A percentile compares a stretch with the other conserved stretches of the same genome.
Conservation (phyloP, 306 rosid genomes). For the Cucumis hystrix region DNA sequence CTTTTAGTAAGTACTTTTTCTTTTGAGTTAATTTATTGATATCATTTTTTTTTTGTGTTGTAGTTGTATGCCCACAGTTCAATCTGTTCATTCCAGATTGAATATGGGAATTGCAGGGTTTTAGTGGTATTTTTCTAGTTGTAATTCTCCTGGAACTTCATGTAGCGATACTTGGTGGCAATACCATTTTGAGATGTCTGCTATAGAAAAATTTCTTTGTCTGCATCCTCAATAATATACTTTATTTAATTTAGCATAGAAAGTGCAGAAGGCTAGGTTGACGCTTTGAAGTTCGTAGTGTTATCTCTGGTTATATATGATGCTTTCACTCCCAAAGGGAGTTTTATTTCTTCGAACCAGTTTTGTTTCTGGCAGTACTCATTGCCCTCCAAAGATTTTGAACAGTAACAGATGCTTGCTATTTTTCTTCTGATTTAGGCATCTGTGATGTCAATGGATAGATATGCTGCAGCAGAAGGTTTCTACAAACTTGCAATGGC, state of each 20-base stretch:
- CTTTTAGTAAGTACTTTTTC: constrained; percentile 49
- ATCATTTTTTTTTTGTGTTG: neutral
- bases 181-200: neutral
- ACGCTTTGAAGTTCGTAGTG: neutral
- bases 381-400: neutral
- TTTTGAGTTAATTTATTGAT: neutral
- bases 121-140: neutral
- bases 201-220: neutral
- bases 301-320: neutral
- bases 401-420: neutral
- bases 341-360: neutral
- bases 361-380: neutral
- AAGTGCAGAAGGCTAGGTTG: neutral
- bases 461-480: constrained; percentile 95
- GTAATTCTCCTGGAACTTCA: neutral
- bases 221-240: neutral
- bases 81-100: neutral
- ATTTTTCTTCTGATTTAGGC: constrained; percentile 32
- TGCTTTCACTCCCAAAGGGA: neutral
- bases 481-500: constrained; percentile 92
- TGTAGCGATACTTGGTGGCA: neutral
- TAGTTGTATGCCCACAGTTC: neutral
- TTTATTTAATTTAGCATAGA: neutral
- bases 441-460: constrained; percentile 81
- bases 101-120: neutral